Base-by-base conservation (phyloP, 2,329 filamentous ascomycete genomes). In the Fusarium nisikadoi region DNA sequence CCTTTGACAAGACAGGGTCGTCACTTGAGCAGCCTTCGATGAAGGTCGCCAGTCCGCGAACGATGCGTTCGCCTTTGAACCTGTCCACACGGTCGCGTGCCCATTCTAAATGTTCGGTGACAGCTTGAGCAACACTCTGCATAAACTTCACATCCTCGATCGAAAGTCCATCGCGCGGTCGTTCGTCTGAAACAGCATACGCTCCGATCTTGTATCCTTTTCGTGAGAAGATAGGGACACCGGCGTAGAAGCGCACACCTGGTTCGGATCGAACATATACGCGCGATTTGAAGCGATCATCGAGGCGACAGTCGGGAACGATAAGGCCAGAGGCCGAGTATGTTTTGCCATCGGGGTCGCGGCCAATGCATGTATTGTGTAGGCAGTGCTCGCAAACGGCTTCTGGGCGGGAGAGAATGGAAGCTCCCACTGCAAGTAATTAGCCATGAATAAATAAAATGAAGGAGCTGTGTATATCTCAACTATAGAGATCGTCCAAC, bases 81-180 rank as follows among this genome's bases (percentile, higher is more conserved):
- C 85, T 87, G 72, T 86, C 88, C 61, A 83, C 86, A 58, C 81
- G 85, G 68, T 82, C 84, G 70, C 85, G 84, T 47, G 82, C 87
- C 82, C 84, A 87, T 79, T 90, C 89, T 13, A 93, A 78, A 63
- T 92, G 90, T 41, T 89, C 86, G 81, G 90, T 89, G 8, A 90
- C 83, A 8, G 88, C 86, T 23, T 81, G 81, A 1, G 86, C 83
- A 79, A 91, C 83, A 43, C 89, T 88, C 46, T 86, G 84, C 77
- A 92, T 81, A 53, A 89, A 90, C 27, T 84, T 81, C 4, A 86
- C 68, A 54, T 89, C 86, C 13, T 82, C 82, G 1, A 81, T 75
- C 16, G 80, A 81, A 23, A 92, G 75, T 0, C 85, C 86, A 45
- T 86, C 74, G 19, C 88, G 86, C 0, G 87, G 85, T n/a, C 83